Evolutionary conservation across 1,284 basidiomycete genomes (phyloP).

Genomic region (Nidula niveotomentosa): DNA sequence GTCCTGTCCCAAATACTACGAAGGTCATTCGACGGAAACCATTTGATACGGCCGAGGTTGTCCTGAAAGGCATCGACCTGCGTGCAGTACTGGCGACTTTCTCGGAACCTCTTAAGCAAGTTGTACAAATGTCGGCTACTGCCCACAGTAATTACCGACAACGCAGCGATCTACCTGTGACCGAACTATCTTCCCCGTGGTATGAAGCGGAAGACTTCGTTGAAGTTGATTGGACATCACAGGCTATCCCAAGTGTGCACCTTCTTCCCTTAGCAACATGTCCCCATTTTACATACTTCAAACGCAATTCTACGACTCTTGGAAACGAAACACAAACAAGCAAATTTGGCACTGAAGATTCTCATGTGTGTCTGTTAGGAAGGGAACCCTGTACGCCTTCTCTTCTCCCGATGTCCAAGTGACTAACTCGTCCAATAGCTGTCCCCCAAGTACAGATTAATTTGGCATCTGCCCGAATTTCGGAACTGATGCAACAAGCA

Average conservation of each 20-base stretch:
- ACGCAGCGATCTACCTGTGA: conserved; percentile 38
- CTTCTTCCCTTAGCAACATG: conserved; percentile 75
- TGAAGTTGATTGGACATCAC: conserved; percentile 72
- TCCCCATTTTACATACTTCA: conserved; percentile 85
- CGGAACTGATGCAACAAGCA: conserved; percentile 34
- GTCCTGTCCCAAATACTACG: conserved; percentile 41
- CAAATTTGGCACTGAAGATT: conserved; percentile 89
- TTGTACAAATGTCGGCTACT: conserved; percentile 45
- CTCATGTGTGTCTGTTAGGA: conserved; percentile 85
- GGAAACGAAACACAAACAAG: conserved; percentile 43
- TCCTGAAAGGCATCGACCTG: conserved; percentile 78
- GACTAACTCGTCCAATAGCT: conserved; percentile 34
- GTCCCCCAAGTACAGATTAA: conserved; percentile 71
- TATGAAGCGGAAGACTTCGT: conserved; percentile 83
- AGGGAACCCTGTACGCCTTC: conserved; percentile 65
- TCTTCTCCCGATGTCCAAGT: not conserved
- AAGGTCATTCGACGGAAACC: conserved; percentile 78
- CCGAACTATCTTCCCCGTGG: conserved; percentile 57
- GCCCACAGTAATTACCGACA: conserved; percentile 50
- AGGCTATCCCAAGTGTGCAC: conserved; percentile 60
- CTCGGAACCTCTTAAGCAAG: conserved; percentile 64
- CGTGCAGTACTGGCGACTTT: conserved; percentile 83
- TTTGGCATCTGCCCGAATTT: conserved; percentile 59
- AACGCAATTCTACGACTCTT: conserved; percentile 49
- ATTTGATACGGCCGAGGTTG: conserved; percentile 91